A percentile compares a stretch with the other conserved stretches of the same genome.
Conservation (phyloP, 1,284 basidiomycete species). For the Mycosarcoma mackinlayi region DNA sequence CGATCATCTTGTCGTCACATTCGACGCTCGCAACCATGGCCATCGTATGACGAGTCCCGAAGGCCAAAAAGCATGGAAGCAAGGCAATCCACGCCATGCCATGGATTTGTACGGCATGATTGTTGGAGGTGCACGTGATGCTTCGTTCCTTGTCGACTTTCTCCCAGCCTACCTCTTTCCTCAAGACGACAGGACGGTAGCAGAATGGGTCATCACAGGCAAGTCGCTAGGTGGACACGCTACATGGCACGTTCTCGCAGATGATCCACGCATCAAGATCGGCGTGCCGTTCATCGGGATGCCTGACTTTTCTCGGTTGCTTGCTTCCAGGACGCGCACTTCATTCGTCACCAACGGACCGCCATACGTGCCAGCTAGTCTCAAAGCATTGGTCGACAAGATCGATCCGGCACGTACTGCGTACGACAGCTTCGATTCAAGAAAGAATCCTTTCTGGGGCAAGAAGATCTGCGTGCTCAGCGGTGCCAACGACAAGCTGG, state of each 20-base stretch:
- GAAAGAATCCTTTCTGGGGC: slow-evolving; percentile 57
- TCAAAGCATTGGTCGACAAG: slow-evolving; percentile 51
- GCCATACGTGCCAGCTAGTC: slow-evolving; percentile 57
- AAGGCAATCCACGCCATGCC: slow-evolving; percentile 62
- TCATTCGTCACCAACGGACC: slow-evolving; percentile 58
- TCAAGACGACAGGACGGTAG: slow-evolving; percentile 75
- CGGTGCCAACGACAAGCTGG: slow-evolving; percentile 62
- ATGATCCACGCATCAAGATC: slow-evolving; percentile 76
- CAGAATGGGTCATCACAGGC: slow-evolving; percentile 77
- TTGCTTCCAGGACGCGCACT: slow-evolving; percentile 54
- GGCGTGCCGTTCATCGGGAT: slow-evolving; percentile 82
- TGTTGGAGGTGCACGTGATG: slow-evolving; percentile 78
- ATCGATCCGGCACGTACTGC: slow-evolving; percentile 57
- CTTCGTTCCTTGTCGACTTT: slow-evolving; percentile 83
- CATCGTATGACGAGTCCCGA: slow-evolving; percentile 60
- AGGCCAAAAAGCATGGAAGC: slow-evolving; percentile 67
- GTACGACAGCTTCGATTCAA: slow-evolving; percentile 45
- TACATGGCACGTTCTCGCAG: slow-evolving; percentile 76
- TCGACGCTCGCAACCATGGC: slow-evolving; percentile 69
- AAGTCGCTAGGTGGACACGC: slow-evolving; percentile 83
- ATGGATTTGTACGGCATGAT: slow-evolving; percentile 68
- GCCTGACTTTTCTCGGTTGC: slow-evolving; percentile 74
- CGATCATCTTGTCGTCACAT: slow-evolving; percentile 66
- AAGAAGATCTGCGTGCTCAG: slow-evolving; percentile 64
- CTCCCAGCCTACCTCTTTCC: slow-evolving; percentile 83